Evolutionary conservation across 2,329 filamentous ascomycete genomes (phyloP).

Genomic region (Sporothrix protearum): DNA sequence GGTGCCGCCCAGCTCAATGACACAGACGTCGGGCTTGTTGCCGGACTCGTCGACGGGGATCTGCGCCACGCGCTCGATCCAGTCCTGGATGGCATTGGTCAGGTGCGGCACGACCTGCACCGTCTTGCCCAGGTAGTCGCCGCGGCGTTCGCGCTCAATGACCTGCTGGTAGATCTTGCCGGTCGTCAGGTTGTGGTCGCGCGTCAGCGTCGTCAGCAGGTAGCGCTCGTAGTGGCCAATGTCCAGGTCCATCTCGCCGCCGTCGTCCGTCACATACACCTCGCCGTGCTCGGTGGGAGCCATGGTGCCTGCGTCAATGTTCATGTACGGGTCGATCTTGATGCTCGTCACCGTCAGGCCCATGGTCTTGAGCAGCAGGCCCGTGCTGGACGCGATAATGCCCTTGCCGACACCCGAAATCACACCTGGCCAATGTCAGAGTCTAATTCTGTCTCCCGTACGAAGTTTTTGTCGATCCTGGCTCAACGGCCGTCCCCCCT

Average conservation of each 20-base stretch:
- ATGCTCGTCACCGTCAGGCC: conserved; percentile 65
- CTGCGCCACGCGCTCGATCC: conserved; percentile 81
- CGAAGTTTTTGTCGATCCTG: too few relatives aligned
- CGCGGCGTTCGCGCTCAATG: conserved; percentile 62
- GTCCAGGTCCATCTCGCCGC: conserved; percentile 62
- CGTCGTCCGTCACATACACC: conserved; percentile 81
- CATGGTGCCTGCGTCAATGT: conserved; percentile 39
- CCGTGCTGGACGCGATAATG: conserved; percentile 36
- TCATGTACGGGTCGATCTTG: conserved; percentile 52
- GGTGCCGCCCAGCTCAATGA: conserved; percentile 65
- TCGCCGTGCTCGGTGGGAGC: conserved; percentile 65
- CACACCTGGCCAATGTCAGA: conserved; percentile 25
- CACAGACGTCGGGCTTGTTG: conserved; percentile 84
- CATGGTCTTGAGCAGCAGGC: conserved; percentile 72
- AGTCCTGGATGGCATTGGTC: conserved; percentile 86
- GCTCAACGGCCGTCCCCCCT: neutral
- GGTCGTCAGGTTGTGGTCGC: conserved; percentile 94
- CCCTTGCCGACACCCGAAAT: conserved; percentile 32
- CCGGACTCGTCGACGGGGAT: conserved; percentile 83
- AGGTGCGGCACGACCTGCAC: conserved; percentile 84
- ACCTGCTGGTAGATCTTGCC: conserved; percentile 94
- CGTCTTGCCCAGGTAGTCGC: conserved; percentile 82
- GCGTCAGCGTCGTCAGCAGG: conserved; percentile 73
- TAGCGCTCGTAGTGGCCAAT: conserved; percentile 63
- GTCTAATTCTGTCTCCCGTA: neutral